Evolutionary conservation across 2,329 filamentous ascomycete species (phyloP).

Genomic region (Zasmidium cellare): DNA sequence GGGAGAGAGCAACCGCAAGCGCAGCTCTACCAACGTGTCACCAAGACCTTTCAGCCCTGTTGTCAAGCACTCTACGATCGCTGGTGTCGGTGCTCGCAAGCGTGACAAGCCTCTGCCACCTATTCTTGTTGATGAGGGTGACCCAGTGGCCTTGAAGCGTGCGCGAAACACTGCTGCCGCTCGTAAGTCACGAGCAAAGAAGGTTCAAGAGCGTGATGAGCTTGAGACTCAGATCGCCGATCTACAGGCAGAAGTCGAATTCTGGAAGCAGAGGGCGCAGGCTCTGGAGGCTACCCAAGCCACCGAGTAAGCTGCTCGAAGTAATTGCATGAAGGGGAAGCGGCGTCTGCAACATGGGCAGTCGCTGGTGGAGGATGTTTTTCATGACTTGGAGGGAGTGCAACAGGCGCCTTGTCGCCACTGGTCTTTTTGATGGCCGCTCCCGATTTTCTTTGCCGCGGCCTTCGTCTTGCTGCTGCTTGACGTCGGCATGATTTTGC

Average conservation of each 20-base stretch:
- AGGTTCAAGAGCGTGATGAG: slow-evolving; percentile 72
- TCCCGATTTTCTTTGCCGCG: slow-evolving; percentile 18
- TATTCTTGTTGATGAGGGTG: slow-evolving; percentile 72
- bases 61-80: slow-evolving; percentile 65
- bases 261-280: slow-evolving; percentile 31
- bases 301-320: slow-evolving; percentile 11
- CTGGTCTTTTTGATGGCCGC: slow-evolving; percentile 12
- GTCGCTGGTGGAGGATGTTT: slow-evolving; percentile 25
- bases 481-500: neutral
- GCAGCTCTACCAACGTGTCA: slow-evolving; percentile 41
- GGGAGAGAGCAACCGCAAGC: slow-evolving; percentile 36
- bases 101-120: slow-evolving; percentile 79
- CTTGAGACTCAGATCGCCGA: slow-evolving; percentile 69
- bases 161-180: slow-evolving; percentile 91
- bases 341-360: slow-evolving; percentile 4
- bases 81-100: slow-evolving; percentile 70
- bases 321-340: slow-evolving; percentile 8
- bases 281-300: slow-evolving; percentile 12
- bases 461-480: slow-evolving; percentile 6
- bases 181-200: slow-evolving; percentile 87
- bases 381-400: slow-evolving; percentile 15
- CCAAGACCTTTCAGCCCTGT: slow-evolving; percentile 39
- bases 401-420: slow-evolving; percentile 20
- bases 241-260: slow-evolving; percentile 42
- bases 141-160: slow-evolving; percentile 83